A percentile compares a stretch with the other conserved stretches of the same genome.
These are phyloP conservation scores for Cenococcum geophilum DNA, from an alignment of 495 filamentous ascomycete genomes.

Conservation along the genomic window DNA sequence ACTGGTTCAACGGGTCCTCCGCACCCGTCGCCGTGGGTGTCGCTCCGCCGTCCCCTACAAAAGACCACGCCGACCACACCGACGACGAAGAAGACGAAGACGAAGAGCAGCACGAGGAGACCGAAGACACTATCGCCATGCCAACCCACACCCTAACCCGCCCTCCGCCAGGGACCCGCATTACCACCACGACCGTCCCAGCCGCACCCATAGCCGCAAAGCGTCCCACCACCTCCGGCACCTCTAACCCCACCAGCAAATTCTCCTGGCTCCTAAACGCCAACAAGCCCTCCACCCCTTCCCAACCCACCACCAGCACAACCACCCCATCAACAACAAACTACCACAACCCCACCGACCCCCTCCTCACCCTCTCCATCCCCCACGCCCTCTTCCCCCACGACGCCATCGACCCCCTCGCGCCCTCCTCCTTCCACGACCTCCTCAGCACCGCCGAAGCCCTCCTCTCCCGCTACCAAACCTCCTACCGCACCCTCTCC, in stretches of 20 bases:
- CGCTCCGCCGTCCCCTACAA: background rate
- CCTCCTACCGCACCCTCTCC: constrained; percentile 61
- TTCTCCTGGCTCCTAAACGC: constrained; percentile 30
- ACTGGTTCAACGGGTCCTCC: constrained; percentile 30
- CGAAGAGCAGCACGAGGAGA: constrained; percentile 17
- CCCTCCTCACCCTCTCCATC: constrained; percentile 61
- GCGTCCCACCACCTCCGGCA: constrained; percentile 1
- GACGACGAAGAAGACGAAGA: constrained; percentile 18
- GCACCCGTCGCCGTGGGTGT: constrained; percentile 26
- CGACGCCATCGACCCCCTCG: constrained; percentile 49
- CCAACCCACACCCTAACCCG: constrained; percentile 24
- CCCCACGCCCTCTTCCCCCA: constrained; percentile 56
- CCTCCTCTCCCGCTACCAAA: constrained; percentile 60
- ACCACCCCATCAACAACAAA: constrained; percentile 59
- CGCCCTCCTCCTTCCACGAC: constrained; percentile 62
- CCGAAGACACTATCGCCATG: constrained; percentile 12
- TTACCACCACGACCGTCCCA: constrained; percentile 6
- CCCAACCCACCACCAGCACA: too few relatives aligned
- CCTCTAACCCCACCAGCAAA: constrained; percentile 13
- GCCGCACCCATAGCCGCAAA: too few relatives aligned
- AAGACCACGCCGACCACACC: constrained; percentile 16
- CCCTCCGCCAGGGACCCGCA: constrained; percentile 12
- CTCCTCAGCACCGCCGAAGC: constrained; percentile 61
- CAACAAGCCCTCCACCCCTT: constrained; percentile 42
- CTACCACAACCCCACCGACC: constrained; percentile 43